Percentiles rank a stretch among this genome's conserved stretches.
Conservation (phyloP, 2,329 filamentous ascomycete genomes). For the Apiospora sp. region DNA sequence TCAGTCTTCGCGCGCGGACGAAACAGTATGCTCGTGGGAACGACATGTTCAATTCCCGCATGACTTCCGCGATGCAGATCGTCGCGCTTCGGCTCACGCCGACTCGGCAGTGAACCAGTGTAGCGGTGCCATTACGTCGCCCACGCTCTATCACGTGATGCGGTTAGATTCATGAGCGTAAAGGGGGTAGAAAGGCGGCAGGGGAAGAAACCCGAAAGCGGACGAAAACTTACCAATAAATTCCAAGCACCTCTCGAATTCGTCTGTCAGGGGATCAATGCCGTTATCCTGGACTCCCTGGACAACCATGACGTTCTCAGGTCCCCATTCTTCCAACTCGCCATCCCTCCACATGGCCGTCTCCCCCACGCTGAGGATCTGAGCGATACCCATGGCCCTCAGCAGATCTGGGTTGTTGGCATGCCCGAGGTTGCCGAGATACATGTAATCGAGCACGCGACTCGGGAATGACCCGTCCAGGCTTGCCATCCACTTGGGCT, state of each 20-base stretch:
- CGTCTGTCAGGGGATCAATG: slow-evolving; percentile 86
- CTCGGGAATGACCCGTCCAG: slow-evolving; percentile 93
- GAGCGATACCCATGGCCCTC: slow-evolving; percentile 79
- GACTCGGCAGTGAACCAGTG: slow-evolving; percentile 94
- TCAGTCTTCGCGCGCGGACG: slow-evolving; percentile 88
- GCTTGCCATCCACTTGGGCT: slow-evolving; percentile 81
- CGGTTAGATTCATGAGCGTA: slow-evolving; percentile 27
- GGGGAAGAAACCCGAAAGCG: neutral
- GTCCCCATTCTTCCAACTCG: slow-evolving; percentile 75
- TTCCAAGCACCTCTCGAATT: slow-evolving; percentile 84
- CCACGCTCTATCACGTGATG: slow-evolving; percentile 72
- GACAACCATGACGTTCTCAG: slow-evolving; percentile 80
- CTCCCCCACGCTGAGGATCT: slow-evolving; percentile 93
- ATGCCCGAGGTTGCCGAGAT: slow-evolving; percentile 90
- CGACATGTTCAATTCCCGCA: slow-evolving; percentile 80
- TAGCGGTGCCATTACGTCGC: slow-evolving; percentile 78
- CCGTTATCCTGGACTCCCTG: slow-evolving; percentile 95
- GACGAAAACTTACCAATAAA: slow-evolving; percentile 80
- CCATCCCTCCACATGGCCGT: slow-evolving; percentile 80
- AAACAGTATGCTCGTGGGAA: slow-evolving; percentile 96
- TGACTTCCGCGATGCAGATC: slow-evolving; percentile 98
- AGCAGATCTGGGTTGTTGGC: slow-evolving; percentile 93
- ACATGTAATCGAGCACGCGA: slow-evolving; percentile 91
- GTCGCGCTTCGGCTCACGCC: slow-evolving; percentile 95
- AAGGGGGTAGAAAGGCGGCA: slow-evolving; percentile 4